Evolutionary conservation across 2,329 filamentous ascomycete genomes (phyloP).

Genomic region (Cladorrhinum sp.): DNA sequence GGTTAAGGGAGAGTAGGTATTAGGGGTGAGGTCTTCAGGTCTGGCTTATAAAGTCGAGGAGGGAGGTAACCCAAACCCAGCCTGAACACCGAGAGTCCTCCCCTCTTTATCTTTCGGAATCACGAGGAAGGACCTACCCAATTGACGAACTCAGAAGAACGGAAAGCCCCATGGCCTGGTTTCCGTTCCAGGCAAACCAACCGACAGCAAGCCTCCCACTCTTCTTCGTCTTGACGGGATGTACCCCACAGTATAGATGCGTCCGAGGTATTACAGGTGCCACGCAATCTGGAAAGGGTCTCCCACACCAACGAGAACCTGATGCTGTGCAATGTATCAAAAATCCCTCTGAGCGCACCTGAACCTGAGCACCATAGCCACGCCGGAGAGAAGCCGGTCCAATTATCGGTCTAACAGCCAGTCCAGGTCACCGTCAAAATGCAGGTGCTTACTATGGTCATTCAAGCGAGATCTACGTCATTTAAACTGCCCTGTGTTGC

Average conservation of each 20-base stretch:
- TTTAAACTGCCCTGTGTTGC: background rate
- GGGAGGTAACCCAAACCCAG: background rate
- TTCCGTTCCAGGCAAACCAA: background rate
- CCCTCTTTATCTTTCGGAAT: slow-evolving; percentile 1
- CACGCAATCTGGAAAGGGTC: background rate
- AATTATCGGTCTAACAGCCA: background rate
- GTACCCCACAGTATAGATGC: background rate
- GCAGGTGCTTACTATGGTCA: too few species aligned
- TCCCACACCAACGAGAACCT: too few species aligned
- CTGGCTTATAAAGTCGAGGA: background rate
- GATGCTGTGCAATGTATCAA: background rate
- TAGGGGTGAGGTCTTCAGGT: background rate
- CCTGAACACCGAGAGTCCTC: background rate
- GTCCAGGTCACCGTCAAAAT: too few species aligned
- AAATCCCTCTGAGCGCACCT: background rate
- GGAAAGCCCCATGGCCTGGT: background rate
- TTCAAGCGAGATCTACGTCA: background rate
- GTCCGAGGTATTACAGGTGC: background rate
- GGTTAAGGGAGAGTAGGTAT: background rate
- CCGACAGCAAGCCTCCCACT: background rate
- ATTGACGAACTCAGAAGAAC: background rate
- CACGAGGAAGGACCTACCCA: background rate
- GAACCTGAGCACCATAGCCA: background rate
- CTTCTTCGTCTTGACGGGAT: background rate
- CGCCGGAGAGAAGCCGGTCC: background rate